Percentiles rank a stretch among this genome's conserved stretches.
Evolutionary conservation across 2,329 filamentous ascomycete species (phyloP).

Genomic region (Aureobasidium sp.): DNA sequence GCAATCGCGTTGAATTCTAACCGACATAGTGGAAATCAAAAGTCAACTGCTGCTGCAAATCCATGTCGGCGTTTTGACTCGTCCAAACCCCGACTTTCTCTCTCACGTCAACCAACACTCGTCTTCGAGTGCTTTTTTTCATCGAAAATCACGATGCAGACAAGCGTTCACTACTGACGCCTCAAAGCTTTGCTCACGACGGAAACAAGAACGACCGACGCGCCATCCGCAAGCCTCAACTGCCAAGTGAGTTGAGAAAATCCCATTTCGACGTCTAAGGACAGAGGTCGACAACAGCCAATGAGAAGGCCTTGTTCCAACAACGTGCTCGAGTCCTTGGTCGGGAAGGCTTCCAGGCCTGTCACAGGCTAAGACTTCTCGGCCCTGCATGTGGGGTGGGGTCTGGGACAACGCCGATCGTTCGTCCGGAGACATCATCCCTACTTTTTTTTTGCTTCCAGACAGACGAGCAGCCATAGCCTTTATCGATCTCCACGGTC

Average conservation of each 20-base stretch:
- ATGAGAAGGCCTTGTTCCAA: neutral
- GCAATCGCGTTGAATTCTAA: slow-evolving; percentile 8
- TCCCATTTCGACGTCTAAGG: neutral
- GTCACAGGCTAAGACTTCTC: neutral
- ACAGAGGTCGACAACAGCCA: neutral
- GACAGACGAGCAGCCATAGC: neutral
- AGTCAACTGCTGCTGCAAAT: neutral
- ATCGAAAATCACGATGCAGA: neutral
- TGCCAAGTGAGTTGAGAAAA: slow-evolving; percentile 1
- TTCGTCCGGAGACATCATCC: slow-evolving; percentile 5
- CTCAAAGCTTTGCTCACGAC: slow-evolving; percentile 6
- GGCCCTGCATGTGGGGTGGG: slow-evolving; percentile 10
- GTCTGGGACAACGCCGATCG: neutral
- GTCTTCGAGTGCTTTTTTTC: neutral
- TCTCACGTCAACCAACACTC: neutral
- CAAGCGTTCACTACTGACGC: neutral
- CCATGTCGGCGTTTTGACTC: neutral
- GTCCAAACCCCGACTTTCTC: neutral
- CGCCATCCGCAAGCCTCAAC: slow-evolving; percentile 7
- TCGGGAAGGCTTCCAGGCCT: slow-evolving; percentile 3
- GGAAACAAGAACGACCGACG: neutral
- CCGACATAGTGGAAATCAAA: neutral
- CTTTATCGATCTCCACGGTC: neutral
- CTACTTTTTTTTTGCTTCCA: slow-evolving; percentile 5
- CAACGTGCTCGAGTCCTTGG: slow-evolving; percentile 10